Evolutionary conservation across 2,329 filamentous ascomycete species (phyloP).

Genomic region (Fusarium pseudonygamai): DNA sequence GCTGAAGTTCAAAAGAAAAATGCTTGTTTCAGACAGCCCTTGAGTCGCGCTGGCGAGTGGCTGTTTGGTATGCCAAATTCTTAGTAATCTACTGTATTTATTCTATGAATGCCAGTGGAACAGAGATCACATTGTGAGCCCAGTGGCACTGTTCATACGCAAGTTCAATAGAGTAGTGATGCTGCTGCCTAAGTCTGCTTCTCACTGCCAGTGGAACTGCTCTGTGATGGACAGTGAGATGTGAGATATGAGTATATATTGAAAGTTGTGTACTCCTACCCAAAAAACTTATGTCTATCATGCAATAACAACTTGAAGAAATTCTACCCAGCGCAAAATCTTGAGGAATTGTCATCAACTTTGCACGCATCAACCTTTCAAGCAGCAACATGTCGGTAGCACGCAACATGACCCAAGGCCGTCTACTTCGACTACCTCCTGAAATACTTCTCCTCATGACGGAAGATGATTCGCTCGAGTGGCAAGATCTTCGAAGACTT

Average conservation of each 20-base stretch:
- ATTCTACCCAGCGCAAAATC: neutral
- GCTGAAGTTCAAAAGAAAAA: neutral
- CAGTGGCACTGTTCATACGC: neutral
- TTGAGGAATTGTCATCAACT: neutral
- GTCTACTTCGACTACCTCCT: neutral
- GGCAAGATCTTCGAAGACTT: neutral
- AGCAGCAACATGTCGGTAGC: neutral
- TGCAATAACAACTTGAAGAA: neutral
- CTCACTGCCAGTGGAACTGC: neutral
- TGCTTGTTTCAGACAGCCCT: neutral
- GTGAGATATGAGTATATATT: neutral
- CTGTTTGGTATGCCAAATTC: neutral
- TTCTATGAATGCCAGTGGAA: neutral
- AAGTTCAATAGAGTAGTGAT: neutral
- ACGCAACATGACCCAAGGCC: neutral
- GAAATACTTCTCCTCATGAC: neutral
- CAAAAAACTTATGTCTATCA: rapidly evolving
- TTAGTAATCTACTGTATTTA: neutral
- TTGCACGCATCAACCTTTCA: neutral
- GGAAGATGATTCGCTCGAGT: neutral
- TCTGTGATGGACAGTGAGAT: neutral
- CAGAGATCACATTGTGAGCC: rapidly evolving
- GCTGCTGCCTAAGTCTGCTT: neutral
- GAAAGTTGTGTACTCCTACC: neutral
- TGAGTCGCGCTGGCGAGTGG: neutral